Base-by-base conservation (phyloP, 495 filamentous ascomycete genomes). In the Annulohypoxylon maeteangense region DNA sequence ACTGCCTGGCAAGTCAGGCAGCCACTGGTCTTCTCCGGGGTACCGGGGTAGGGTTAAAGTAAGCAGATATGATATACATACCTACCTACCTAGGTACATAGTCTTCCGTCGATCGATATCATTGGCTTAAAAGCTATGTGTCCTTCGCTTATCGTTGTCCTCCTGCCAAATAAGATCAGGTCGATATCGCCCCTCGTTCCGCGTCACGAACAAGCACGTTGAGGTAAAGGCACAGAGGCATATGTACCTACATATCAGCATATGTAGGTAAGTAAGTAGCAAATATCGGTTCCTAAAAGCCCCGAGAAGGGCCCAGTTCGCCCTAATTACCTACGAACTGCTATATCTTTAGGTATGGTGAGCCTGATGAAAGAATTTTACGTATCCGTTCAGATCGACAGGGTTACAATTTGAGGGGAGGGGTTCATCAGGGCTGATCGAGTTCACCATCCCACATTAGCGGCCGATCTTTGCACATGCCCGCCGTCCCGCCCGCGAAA, bases 401-500 rank as follows among this genome's bases (percentile, higher is more conserved):
- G 36, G 59, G 64, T 72, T 64, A 18, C 60, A 72, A n/a, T 72
- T 68, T 57, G 69, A 64, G 22, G 45, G 45, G 45, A n/a, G 69
- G 69, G 64, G 64, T 67, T 72, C 70, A 23, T 50, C 62, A 67
- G 57, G 62, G 69, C 57, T 72, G 63, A 59, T 51, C 57, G 62
- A 32, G 48, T 32, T 62, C 65, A 22, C 27, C 68, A 40, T 25
- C 20, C 50, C 42, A 48, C 45, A 59, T 67, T 72, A 67, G 64
- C 64, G 70, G 66, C 47, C 64, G 70, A 72, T 72, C 70, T 60
- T 60, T 68, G 64, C 64, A 72, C 70, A 72, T 72, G 64, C 58
- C 63, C 64, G 55, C 38, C 58, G 68, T 59, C 58, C 63, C 64
- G 55, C 38, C 58, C 36, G 22, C 48, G 3, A 34, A 29, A 62